Conservation (phyloP, 257 asterid species). For the Lycium barbarum region DNA sequence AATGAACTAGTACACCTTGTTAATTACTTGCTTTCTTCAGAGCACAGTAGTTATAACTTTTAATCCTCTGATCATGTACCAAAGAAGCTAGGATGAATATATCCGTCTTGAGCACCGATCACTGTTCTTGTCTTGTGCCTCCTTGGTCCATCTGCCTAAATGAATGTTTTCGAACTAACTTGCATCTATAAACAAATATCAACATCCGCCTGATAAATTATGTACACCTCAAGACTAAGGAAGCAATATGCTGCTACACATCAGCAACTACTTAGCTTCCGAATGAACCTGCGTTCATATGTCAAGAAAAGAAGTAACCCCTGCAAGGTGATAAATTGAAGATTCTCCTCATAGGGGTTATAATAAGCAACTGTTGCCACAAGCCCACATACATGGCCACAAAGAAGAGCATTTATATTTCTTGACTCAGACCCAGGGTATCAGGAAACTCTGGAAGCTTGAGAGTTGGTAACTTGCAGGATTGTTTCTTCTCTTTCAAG, state of each 20-base stretch:
- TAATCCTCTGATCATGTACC: not conserved
- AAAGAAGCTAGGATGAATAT: not conserved
- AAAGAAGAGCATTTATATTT: constrained; percentile 49
- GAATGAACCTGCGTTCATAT: not conserved
- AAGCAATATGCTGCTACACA: not conserved
- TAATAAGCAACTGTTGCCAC: not conserved
- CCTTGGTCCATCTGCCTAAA: not conserved
- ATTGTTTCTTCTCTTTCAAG: constrained; percentile 47
- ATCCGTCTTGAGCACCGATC: not conserved
- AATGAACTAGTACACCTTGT: not conserved
- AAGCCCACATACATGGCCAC: not conserved
- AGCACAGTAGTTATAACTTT: not conserved
- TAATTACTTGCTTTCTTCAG: not conserved
- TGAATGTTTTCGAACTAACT: not conserved
- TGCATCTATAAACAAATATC: not conserved
- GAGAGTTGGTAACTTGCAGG: constrained; percentile 37
- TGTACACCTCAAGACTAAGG: constrained; percentile 9
- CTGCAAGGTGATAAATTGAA: not conserved
- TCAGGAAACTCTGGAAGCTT: constrained; percentile 47
- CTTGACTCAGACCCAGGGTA: constrained; percentile 60
- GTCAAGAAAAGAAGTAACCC: not conserved
- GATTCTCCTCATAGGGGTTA: constrained; percentile 15
- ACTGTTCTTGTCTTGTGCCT: not conserved
- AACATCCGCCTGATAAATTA: not conserved
- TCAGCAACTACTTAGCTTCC: constrained; percentile 7